phyloP scores from a whole-genome alignment of 345 rosid genomes.

The Garcia nutans region DNA sequence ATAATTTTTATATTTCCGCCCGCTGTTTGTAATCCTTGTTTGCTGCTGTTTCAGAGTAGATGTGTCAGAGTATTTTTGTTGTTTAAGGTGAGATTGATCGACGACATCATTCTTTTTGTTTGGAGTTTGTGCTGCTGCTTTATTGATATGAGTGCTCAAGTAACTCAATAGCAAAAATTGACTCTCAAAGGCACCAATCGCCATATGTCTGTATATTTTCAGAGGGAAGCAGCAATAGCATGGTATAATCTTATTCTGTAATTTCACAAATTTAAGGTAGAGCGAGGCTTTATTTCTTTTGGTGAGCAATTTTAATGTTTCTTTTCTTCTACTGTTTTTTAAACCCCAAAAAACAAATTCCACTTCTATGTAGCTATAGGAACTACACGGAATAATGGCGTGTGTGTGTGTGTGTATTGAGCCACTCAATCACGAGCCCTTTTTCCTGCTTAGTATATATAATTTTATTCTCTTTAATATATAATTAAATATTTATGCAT shows the following conservation, averaged over 20 bases:
- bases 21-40: conserved; percentile 37
- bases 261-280: conserved; percentile 9
- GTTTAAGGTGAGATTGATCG: conserved; percentile 45
- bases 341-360: too few relatives aligned
- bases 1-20: conserved; percentile 46
- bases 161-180: conserved; percentile 22
- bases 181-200: conserved; percentile 24
- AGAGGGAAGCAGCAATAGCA: conserved; percentile 16
- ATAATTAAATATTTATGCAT: too few relatives aligned
- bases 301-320: neutral
- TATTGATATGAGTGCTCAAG: conserved; percentile 29
- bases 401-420: too few relatives aligned
- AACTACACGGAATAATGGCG: neutral
- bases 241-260: conserved; percentile 16
- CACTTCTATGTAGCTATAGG: neutral
- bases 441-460: too few relatives aligned
- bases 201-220: conserved; percentile 24
- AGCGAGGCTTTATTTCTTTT: neutral
- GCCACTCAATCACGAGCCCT: too few relatives aligned
- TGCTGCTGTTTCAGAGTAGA: conserved; percentile 44
- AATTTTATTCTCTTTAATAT: too few relatives aligned
- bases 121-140: conserved; percentile 38
- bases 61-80: conserved; percentile 42
- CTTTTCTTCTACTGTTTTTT: neutral
- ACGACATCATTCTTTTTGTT: conserved; percentile 46